These are phyloP conservation scores for Globisporangium cederbergense DNA, from an alignment of 352 stramenopile species.

Conservation along the genomic window DNA sequence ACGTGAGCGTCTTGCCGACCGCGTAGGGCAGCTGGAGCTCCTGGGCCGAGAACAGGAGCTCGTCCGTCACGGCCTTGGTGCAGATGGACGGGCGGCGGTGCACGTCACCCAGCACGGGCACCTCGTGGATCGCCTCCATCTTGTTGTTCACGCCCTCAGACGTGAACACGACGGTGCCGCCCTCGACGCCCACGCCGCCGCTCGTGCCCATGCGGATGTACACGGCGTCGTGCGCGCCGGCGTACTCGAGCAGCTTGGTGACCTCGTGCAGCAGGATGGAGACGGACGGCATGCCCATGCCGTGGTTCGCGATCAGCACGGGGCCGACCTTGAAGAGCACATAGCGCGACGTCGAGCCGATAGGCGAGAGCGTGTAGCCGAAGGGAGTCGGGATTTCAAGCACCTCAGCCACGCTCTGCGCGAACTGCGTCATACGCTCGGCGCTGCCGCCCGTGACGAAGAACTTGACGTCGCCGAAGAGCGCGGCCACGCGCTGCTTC, in stretches of 20 bases:
- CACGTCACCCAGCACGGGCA: conserved; percentile 55
- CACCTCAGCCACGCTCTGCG: conserved; percentile 45
- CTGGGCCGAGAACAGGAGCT: conserved; percentile 46
- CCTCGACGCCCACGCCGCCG: conserved; percentile 70
- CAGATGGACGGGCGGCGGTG: conserved; percentile 53
- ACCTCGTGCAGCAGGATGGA: conserved; percentile 82
- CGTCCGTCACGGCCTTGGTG: conserved; percentile 46
- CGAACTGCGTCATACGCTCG: conserved; percentile 76
- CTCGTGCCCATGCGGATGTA: conserved; percentile 85
- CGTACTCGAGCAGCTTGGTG: conserved; percentile 81
- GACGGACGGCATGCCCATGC: conserved; percentile 79
- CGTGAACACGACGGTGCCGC: conserved; percentile 78
- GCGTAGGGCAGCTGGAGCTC: conserved; percentile 51
- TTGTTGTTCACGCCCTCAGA: conserved; percentile 83
- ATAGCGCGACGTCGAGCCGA: conserved; percentile 72
- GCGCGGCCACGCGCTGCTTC: conserved; percentile 33
- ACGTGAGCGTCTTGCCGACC: conserved; percentile 79
- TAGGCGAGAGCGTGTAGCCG: conserved; percentile 55
- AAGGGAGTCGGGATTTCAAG: conserved; percentile 58
- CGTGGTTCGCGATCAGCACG: conserved; percentile 77
- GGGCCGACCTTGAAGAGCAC: conserved; percentile 79
- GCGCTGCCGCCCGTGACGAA: conserved; percentile 71
- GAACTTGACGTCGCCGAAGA: conserved; percentile 80
- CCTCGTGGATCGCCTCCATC: conserved; percentile 63
- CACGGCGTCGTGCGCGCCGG: conserved; percentile 40